Evolutionary conservation across 1,284 basidiomycete species (phyloP).

Genomic region (Pterulicium gracile): DNA sequence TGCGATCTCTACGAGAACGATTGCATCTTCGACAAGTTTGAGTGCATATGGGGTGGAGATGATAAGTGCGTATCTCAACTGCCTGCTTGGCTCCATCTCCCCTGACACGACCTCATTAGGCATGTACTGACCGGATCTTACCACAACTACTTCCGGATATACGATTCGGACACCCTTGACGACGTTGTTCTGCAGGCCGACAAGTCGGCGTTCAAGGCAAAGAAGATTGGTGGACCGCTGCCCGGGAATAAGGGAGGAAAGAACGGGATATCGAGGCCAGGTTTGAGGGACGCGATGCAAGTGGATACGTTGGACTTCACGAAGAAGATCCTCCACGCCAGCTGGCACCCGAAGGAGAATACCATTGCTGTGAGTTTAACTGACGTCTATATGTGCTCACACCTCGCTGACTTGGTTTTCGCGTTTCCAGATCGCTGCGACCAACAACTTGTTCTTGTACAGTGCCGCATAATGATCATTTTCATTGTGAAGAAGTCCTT

Average conservation of each 20-base stretch:
- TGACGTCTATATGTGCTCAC: not conserved
- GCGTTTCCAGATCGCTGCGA: constrained; percentile 76
- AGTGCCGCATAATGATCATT: constrained; percentile 57
- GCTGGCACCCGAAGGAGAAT: constrained; percentile 96
- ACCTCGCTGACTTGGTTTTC: constrained; percentile 9
- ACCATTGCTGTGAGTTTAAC: constrained; percentile 78
- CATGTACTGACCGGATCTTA: constrained; percentile 96
- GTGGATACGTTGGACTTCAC: constrained; percentile 93
- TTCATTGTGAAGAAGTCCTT: too few relatives aligned
- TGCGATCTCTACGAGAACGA: constrained; percentile 99
- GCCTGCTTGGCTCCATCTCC: constrained; percentile 10
- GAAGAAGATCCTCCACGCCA: constrained; percentile 97
- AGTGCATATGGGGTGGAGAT: constrained; percentile 93
- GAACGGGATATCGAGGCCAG: constrained; percentile 55
- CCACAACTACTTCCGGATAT: constrained; percentile 99
- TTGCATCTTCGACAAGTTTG: constrained; percentile 99
- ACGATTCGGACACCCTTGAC: constrained; percentile 83
- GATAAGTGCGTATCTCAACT: constrained; percentile 66
- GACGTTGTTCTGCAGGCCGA: constrained; percentile 97
- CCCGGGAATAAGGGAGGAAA: constrained; percentile 59
- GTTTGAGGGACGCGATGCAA: constrained; percentile 78
- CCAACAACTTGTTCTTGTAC: constrained; percentile 88
- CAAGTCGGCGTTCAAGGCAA: constrained; percentile 99
- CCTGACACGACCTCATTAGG: constrained; percentile 29
- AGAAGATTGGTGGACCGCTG: constrained; percentile 87